Base-by-base conservation (phyloP, 2,329 filamentous ascomycete genomes). In the Calonectria pseudoreteaudii region DNA sequence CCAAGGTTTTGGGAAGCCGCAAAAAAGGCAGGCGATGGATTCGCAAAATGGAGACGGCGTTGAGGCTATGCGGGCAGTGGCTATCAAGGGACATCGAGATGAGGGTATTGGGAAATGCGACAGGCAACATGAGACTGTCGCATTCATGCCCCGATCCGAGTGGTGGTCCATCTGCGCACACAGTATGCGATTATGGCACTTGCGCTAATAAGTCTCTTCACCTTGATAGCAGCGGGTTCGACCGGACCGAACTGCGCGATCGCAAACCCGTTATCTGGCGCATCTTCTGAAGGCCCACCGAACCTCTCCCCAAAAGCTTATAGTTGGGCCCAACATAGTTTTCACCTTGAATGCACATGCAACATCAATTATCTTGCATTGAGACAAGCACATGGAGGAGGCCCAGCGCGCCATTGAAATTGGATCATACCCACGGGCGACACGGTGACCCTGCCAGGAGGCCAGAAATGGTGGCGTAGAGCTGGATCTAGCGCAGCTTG, bases 401-500 rank as follows among this genome's bases (percentile, higher is more conserved):
- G 47, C n/a, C 50, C 49, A 23, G 38, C 50, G 64, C 38, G 41
- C 53, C 56, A 28, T 64, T 49, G 70, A 71, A 68, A 44, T 75
- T 71, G 75, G 67, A 68, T 68, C 70, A 74, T 58, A 50, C 52
- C 70, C 69, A 76, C 47, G 71, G 79, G 71, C 62, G 41, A 78
- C 71, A 77, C 36, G 47, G 69, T 73, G 30, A 53, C 70, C 72
- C 30, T 34, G 69, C 60, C 69, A 53, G 58, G 68, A 69, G 34
- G 72, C 41, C 58, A 77, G 70, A 79, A 76, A 80, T 75, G 77
- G 78, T 81, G 80, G 80, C 78, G 80, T 74, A 74, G 71, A 78
- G 69, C 66, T 78, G 76, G 77, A 69, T 74, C 77, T 78, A 78
- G 81, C 79, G 77, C 69, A 77, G 78, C 77, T 80, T 82, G 80